Evolutionary conservation across 2,329 filamentous ascomycete genomes (phyloP).

Genomic region (Beauveria australis): DNA sequence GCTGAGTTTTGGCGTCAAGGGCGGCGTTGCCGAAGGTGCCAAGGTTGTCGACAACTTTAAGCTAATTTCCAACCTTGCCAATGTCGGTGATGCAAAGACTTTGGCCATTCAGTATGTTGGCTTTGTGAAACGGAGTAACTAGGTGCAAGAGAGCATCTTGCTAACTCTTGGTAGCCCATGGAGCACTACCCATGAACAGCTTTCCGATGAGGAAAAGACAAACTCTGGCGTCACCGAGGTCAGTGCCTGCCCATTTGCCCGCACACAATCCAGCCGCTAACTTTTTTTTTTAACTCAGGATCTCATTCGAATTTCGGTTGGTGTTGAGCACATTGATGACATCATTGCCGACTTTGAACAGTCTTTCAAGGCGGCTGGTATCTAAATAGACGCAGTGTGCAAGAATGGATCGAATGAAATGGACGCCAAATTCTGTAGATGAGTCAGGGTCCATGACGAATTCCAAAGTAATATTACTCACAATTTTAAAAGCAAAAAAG

Average conservation of each 20-base stretch:
- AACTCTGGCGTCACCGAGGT: slow-evolving; percentile 76
- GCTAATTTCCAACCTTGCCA: slow-evolving; percentile 90
- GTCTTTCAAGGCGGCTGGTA: slow-evolving; percentile 58
- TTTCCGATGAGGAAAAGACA: slow-evolving; percentile 71
- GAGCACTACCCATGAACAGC: slow-evolving; percentile 91
- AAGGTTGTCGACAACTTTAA: slow-evolving; percentile 91
- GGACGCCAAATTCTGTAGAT: not conserved
- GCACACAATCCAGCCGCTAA: not conserved
- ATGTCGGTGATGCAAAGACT: slow-evolving; percentile 93
- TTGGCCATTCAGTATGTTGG: slow-evolving; percentile 66
- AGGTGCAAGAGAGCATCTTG: not conserved
- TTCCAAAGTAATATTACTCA: too few species aligned
- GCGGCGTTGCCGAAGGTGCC: slow-evolving; percentile 72
- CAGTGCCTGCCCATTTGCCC: slow-evolving; percentile 8
- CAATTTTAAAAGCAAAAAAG: too few species aligned
- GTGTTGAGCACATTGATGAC: slow-evolving; percentile 94
- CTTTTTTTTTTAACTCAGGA: slow-evolving; percentile 42
- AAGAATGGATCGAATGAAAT: not conserved
- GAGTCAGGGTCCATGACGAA: not conserved
- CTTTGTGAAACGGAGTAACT: not conserved
- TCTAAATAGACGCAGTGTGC: not conserved
- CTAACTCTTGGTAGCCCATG: slow-evolving; percentile 48
- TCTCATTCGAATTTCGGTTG: slow-evolving; percentile 89
- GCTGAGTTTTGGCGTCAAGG: slow-evolving; percentile 87
- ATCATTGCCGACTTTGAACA: slow-evolving; percentile 95